phyloP scores from a whole-genome alignment of 495 filamentous ascomycete species.

The Aspergillus nidulans region DNA sequence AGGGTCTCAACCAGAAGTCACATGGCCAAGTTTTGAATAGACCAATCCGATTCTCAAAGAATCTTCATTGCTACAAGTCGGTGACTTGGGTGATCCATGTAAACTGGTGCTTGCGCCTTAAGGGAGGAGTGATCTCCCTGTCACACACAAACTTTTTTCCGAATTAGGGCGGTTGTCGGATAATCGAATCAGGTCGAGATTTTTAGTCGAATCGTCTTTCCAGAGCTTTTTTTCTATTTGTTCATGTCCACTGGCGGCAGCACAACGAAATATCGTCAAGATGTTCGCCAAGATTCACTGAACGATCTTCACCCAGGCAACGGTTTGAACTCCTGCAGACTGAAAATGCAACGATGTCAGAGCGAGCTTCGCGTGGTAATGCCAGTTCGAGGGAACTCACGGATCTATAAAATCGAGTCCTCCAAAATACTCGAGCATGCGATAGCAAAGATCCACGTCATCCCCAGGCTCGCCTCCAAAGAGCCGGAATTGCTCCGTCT shows the following conservation, averaged over 20 bases:
- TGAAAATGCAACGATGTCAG: neutral
- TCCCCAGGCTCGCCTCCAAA: conserved; percentile 47
- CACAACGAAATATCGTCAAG: neutral
- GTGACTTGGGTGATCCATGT: conserved; percentile 31
- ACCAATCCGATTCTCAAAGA: conserved; percentile 39
- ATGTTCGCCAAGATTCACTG: neutral
- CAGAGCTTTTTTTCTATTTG: neutral
- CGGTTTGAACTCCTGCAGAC: conserved; percentile 14
- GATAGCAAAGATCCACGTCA: conserved; percentile 41
- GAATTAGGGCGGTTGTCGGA: neutral
- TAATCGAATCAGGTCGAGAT: neutral
- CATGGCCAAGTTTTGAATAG: conserved; percentile 37
- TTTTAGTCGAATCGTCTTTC: neutral
- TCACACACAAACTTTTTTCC: neutral
- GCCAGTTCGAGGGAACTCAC: conserved; percentile 23
- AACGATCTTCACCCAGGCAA: conserved; percentile 16
- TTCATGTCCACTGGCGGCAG: conserved; percentile 1
- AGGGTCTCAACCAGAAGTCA: conserved; percentile 25
- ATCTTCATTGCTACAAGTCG: conserved; percentile 50
- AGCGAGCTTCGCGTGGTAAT: neutral
- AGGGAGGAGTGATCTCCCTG: conserved; percentile 1
- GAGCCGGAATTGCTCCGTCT: conserved; percentile 39
- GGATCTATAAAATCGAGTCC: conserved; percentile 46
- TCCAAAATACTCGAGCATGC: conserved; percentile 48
- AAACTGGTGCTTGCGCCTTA: conserved; percentile 27